These are phyloP conservation scores for Schwanniomyces sp. DNA, from an alignment of 805 yeast genomes.

Conservation along the genomic window DNA sequence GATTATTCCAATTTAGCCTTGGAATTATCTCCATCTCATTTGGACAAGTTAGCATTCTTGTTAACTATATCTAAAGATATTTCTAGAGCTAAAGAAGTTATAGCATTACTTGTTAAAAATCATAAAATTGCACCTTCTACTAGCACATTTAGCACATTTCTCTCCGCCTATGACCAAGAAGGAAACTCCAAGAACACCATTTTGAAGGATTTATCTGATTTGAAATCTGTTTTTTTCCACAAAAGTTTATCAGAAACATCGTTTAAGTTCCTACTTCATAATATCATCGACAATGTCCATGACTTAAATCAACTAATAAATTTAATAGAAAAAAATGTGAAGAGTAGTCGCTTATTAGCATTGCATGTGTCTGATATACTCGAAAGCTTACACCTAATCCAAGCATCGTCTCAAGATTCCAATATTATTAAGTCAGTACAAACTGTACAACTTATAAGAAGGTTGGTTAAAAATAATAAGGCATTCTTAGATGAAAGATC, in stretches of 20 bases:
- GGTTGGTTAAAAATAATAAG: slow-evolving; percentile 8
- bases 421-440: slow-evolving; percentile 14
- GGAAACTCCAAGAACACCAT: slow-evolving; percentile 7
- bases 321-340: slow-evolving; percentile 12
- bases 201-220: slow-evolving; percentile 18
- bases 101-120: slow-evolving; percentile 11
- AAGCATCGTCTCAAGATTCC: slow-evolving; percentile 6
- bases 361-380: slow-evolving; percentile 18
- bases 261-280: slow-evolving; percentile 20
- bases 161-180: slow-evolving; percentile 13
- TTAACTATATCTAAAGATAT: slow-evolving; percentile 16
- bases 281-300: slow-evolving; percentile 16
- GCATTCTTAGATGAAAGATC: slow-evolving; percentile 6
- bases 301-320: slow-evolving; percentile 30
- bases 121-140: slow-evolving; percentile 20
- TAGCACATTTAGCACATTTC: slow-evolving; percentile 18
- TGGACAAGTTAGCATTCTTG: slow-evolving; percentile 24
- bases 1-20: slow-evolving; percentile 10
- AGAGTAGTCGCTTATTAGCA: slow-evolving; percentile 9
- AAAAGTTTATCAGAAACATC: slow-evolving; percentile 12
- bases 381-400: slow-evolving; percentile 15
- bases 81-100: slow-evolving; percentile 9
- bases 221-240: slow-evolving; percentile 31
- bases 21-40: slow-evolving; percentile 15
- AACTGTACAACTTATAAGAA: slow-evolving; percentile 19